phyloP scores from a whole-genome alignment of 1,284 basidiomycete species.

The Pseudozyma pruni region DNA sequence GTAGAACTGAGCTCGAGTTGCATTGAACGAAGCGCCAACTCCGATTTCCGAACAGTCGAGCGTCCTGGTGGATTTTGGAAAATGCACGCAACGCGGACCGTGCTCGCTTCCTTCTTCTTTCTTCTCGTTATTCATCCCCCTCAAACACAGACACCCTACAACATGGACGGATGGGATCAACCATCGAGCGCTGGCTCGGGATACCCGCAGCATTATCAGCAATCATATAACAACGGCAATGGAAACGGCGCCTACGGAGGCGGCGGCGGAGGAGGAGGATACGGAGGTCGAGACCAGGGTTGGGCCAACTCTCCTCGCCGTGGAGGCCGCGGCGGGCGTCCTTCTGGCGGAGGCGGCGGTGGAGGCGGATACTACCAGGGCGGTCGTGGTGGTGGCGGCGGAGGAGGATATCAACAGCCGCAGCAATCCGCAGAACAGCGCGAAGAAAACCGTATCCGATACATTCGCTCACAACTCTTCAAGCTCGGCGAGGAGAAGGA shows the following conservation, averaged over 20 bases:
- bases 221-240: slow-evolving; percentile 12
- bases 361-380: slow-evolving; percentile 23
- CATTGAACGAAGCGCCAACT: not conserved
- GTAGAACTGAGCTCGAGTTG: not conserved
- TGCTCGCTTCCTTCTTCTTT: slow-evolving; percentile 6
- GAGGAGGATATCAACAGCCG: slow-evolving; percentile 15
- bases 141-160: not conserved
- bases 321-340: slow-evolving; percentile 31
- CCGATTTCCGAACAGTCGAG: slow-evolving; percentile 16
- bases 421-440: slow-evolving; percentile 37
- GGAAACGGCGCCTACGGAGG: not conserved
- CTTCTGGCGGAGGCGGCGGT: slow-evolving; percentile 16
- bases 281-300: slow-evolving; percentile 24
- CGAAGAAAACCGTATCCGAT: slow-evolving; percentile 41
- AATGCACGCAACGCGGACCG: slow-evolving; percentile 1
- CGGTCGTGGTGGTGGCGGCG: slow-evolving; percentile 14
- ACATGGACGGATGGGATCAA: slow-evolving; percentile 35
- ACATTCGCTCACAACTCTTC: slow-evolving; percentile 50
- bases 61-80: not conserved
- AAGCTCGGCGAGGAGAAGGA: slow-evolving; percentile 55
- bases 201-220: slow-evolving; percentile 15
- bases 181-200: slow-evolving; percentile 8
- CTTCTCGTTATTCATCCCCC: not conserved
- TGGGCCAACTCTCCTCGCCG: slow-evolving; percentile 43
- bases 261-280: slow-evolving; percentile 4